Percentiles rank a stretch among this genome's conserved stretches.
phyloP scores from a whole-genome alignment of 805 yeast species.

The Pichia thaimueangensis region DNA sequence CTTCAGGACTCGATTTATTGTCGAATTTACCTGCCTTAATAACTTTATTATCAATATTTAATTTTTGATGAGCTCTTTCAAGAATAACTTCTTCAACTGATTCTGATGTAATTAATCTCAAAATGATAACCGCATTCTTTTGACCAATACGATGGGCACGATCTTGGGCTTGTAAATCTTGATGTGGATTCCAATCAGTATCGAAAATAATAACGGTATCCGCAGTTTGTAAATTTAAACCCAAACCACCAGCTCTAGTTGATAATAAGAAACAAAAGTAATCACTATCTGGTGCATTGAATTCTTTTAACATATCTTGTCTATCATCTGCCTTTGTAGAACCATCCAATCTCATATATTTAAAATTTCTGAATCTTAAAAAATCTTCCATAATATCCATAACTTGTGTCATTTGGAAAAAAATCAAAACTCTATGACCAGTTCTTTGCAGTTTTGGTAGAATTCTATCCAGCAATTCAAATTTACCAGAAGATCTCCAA shows the following conservation, averaged over 20 bases:
- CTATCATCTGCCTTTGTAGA: constrained; percentile 80
- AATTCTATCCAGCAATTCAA: constrained; percentile 68
- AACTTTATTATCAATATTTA: constrained; percentile 84
- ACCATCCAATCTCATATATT: constrained; percentile 77
- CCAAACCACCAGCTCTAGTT: constrained; percentile 87
- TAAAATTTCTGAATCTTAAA: constrained; percentile 56
- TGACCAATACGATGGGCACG: constrained; percentile 89
- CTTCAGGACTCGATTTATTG: constrained; percentile 80
- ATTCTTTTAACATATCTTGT: constrained; percentile 62
- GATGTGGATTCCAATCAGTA: constrained; percentile 90
- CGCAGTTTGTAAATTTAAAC: constrained; percentile 80
- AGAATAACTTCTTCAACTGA: constrained; percentile 79
- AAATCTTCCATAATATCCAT: constrained; percentile 90
- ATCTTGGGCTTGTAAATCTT: constrained; percentile 86
- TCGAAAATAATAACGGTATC: constrained; percentile 83
- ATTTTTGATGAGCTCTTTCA: constrained; percentile 75
- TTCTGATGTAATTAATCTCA: constrained; percentile 72
- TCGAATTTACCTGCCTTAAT: constrained; percentile 90
- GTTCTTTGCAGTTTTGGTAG: constrained; percentile 68
- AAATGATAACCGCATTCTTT: constrained; percentile 77
- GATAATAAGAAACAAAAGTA: constrained; percentile 74
- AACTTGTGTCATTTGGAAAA: constrained; percentile 85
- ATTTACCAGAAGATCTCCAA: constrained; percentile 76
- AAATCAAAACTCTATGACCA: constrained; percentile 75
- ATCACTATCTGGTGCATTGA: constrained; percentile 71